These are phyloP conservation scores for Cadophora sp. DNA, from an alignment of 2,329 filamentous ascomycete species.

Conservation along the genomic window DNA sequence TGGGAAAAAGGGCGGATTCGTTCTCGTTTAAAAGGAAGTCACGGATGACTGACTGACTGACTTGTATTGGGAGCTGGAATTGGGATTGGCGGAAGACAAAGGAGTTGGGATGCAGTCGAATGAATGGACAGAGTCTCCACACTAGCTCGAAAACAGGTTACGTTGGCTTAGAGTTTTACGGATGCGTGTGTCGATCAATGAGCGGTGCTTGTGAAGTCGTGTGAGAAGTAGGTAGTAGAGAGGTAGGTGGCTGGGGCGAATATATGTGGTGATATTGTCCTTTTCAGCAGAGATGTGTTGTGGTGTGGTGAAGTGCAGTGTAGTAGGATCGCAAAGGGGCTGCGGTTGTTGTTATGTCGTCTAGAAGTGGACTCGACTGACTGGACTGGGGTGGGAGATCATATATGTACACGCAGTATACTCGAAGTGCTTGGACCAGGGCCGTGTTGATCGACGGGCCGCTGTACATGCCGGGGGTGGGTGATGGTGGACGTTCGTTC, in stretches of 20 bases:
- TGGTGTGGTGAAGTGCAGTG: background rate
- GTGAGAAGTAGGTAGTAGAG: background rate
- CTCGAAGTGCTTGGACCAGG: constrained; percentile 27
- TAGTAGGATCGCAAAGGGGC: background rate
- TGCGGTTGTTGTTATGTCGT: constrained; percentile 14
- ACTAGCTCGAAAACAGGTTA: constrained; percentile 3
- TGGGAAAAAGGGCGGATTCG: constrained; percentile 23
- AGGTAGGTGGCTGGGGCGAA: background rate
- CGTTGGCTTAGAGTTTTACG: background rate
- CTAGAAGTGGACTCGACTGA: constrained; percentile 1
- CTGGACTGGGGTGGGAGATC: constrained; percentile 14
- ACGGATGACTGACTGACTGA: background rate
- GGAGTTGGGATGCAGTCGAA: background rate
- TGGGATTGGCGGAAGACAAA: background rate
- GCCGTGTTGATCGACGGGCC: constrained; percentile 33
- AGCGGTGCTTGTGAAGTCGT: background rate
- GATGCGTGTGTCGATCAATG: background rate
- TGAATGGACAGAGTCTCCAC: background rate
- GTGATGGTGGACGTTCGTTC: constrained; percentile 16
- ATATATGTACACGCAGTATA: constrained; percentile 32
- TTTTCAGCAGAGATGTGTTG: background rate
- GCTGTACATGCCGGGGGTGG: constrained; percentile 34
- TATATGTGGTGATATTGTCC: background rate
- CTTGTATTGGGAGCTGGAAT: no score
- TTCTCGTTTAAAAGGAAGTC: background rate